Evolutionary conservation across 352 stramenopile species (phyloP).

Genomic region (Pythium graminicola): DNA sequence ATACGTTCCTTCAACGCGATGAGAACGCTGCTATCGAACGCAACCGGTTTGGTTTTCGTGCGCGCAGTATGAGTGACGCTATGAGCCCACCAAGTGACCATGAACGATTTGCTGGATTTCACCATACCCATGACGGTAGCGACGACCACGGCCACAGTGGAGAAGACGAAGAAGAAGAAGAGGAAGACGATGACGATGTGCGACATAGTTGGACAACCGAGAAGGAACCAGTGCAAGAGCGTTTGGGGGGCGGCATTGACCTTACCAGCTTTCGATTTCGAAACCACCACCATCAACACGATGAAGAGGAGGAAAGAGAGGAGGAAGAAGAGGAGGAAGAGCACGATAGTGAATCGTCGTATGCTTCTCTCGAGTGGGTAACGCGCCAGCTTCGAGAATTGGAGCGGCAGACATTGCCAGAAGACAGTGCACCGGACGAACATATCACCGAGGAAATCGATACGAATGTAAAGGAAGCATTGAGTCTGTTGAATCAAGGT

Average conservation of each 20-base stretch:
- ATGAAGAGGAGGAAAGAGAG: conserved; percentile 15
- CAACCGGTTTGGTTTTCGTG: conserved; percentile 14
- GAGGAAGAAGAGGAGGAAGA: conserved; percentile 26
- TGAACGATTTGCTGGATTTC: conserved; percentile 6
- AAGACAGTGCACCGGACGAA: conserved; percentile 6
- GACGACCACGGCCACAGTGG: too few species aligned
- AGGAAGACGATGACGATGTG: conserved; percentile 7
- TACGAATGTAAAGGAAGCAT: conserved; percentile 38
- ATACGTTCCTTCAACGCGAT: neutral
- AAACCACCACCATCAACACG: neutral
- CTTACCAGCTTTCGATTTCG: too few species aligned
- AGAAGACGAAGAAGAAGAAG: neutral
- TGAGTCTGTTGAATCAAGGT: conserved; percentile 39
- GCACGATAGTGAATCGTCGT: conserved; percentile 23
- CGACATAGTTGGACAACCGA: too few species aligned
- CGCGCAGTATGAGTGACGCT: conserved; percentile 12
- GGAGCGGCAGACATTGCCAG: conserved; percentile 7
- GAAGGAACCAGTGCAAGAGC: too few species aligned
- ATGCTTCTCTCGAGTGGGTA: conserved; percentile 25
- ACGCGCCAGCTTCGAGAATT: conserved; percentile 20
- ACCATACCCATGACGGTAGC: conserved; percentile 2
- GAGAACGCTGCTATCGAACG: conserved; percentile 6
- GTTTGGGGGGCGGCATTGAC: too few species aligned
- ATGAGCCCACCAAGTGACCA: conserved; percentile 5
- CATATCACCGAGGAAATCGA: conserved; percentile 34